A percentile compares a stretch with the other conserved stretches of the same genome.
Conservation (phyloP, 345 rosid species). For the Hibiscus mutabilis region DNA sequence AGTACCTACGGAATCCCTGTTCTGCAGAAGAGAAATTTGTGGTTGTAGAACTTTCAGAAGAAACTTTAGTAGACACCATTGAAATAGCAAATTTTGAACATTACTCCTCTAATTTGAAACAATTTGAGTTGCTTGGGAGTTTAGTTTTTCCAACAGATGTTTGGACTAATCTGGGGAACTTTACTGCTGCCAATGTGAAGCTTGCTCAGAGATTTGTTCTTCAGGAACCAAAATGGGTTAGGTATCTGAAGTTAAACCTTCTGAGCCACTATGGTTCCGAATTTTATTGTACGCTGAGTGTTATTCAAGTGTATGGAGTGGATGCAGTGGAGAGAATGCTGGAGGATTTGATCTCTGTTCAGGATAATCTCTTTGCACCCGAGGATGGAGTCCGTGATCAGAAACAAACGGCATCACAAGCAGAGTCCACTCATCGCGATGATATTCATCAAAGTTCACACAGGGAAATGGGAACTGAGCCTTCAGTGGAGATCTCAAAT, state of each 20-base stretch:
- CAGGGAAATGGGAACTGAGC: constrained; percentile 29
- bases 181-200: constrained; percentile 79
- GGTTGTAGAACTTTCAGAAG: constrained; percentile 86
- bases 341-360: constrained; percentile 76
- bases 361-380: constrained; percentile 35
- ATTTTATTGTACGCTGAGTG: constrained; percentile 88
- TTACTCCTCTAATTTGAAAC: constrained; percentile 77
- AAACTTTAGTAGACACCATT: constrained; percentile 76
- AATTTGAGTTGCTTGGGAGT: constrained; percentile 82
- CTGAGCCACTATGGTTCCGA: constrained; percentile 77
- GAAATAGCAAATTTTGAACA: constrained; percentile 91
- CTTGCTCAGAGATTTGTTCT: constrained; percentile 64
- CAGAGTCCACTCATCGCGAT: constrained; percentile 32
- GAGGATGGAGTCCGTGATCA: constrained; percentile 36
- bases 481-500: constrained; percentile 26
- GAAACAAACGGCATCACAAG: constrained; percentile 27
- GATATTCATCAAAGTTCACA: constrained; percentile 24
- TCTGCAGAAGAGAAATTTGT: constrained; percentile 85
- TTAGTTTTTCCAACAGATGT: constrained; percentile 77
- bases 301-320: constrained; percentile 80
- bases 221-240: constrained; percentile 71
- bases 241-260: constrained; percentile 73
- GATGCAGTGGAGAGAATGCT: constrained; percentile 95
- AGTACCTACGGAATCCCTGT: constrained; percentile 90
- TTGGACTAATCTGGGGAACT: constrained; percentile 81